Base-by-base conservation (phyloP, 2,329 filamentous ascomycete species). In the Aspergillus sp. region DNA sequence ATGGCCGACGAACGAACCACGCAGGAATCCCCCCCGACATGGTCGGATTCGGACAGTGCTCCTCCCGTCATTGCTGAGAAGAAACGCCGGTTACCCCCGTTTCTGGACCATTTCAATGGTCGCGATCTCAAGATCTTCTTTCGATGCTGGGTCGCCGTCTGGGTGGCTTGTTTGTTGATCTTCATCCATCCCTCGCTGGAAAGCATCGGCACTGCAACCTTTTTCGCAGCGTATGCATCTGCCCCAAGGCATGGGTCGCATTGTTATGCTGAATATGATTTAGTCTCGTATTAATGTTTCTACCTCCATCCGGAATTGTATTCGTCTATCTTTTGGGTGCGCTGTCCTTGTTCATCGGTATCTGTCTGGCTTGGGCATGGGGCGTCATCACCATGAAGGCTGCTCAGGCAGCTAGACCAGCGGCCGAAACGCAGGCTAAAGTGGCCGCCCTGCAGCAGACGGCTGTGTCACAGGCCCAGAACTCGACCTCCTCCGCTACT, bases 351-450 rank as follows among this genome's bases (percentile, higher is more conserved):
- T 68, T 83, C 3, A 13, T 82, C 1, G 81, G 81, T 23, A 81
- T 83, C 68, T 77, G 73, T 32, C 65, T 82, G 0, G 81, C 77
- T 8, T 83, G 81, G 81, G 80, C 73, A 7, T 83, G 81, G 81
- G 82, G 81, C 3, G 71, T 81, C 2, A 69, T 83, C 50, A 71
- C 75, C 1, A 83, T 82, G 80, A 81, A 82, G 60, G 80, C 80
- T 3, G 82, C 81, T 3, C 62, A 76, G 8, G 78, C 80, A 1
- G 75, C 76, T 2, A 71, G 81, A n/a, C 73, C 81, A 2, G 72
- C 70, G 5, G 67, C 73, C 0, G 76, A 78, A 3, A 78, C 76
- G 0, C 71, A 76, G 54, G 71, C 73, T 0, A 64, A 61, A 51
- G 57, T 78, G 3, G 67, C 67, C 4, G 67, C 71, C 0, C 66